Base-by-base conservation (phyloP, 139 green algal genomes). In the Protoeuglena noctilucae region DNA sequence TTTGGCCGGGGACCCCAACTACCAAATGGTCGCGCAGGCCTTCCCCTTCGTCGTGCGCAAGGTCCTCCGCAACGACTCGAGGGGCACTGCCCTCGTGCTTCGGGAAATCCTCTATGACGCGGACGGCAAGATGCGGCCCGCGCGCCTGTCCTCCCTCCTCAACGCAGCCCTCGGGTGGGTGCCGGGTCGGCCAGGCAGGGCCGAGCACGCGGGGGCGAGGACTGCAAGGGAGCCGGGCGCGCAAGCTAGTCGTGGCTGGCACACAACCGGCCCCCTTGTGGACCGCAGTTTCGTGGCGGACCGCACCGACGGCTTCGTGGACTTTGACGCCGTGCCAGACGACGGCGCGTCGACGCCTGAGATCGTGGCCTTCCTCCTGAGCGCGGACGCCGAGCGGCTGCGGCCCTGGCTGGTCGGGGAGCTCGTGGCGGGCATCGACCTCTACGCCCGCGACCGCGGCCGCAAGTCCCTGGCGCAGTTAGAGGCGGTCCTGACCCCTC, bases 1-100 rank as follows among this genome's bases (percentile, higher is more conserved):
- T 0, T 64, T 92, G 23, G 57, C 73, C 23, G 82, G 77, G 0
- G 71, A 92, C 61, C 80, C 80, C 2, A 41, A 80, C 27, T 92
- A 88, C 57, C 66, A 78, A 51, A 81, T 88, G 63, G 78, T 87
- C 5, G 52, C n/a, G 52, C 68, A 89, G 70, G 79, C 80, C 2
- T 93, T 89, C 55, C 83, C 83, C 18, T 93, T 85, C 51, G 78
- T 93, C 12, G 78, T 75, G 48, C 56, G 78, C 19, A 80, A 80
- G 58, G 68, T 83, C 58, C 67, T 82, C 60, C 76, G 69, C 48
- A 77, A 81, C 63, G 70, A 76, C 55, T 64, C 57, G 54, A 72
- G 28, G 28, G 62, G 63, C 48, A 63, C 66, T 40, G 62, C 60
- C 1, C 25, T 53, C 12, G 67, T 85, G 57, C 74, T 86, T 51